These are phyloP conservation scores for Lasiodiplodia sp. DNA, from an alignment of 2,329 filamentous ascomycete genomes.

Conservation along the genomic window DNA sequence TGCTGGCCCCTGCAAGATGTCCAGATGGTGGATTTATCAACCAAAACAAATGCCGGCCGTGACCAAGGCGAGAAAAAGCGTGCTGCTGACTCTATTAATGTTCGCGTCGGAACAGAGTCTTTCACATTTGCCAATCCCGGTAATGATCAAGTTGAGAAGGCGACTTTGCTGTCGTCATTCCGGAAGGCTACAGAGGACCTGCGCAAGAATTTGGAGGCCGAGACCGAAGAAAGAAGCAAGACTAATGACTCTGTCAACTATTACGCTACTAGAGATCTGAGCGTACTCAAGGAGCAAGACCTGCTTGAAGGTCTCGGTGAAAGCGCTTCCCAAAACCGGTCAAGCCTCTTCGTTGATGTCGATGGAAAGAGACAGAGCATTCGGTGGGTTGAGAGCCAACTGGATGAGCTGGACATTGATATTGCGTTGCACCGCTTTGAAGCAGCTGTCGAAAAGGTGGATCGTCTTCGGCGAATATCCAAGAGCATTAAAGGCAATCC, in stretches of 20 bases:
- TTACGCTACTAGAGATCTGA: slow-evolving; percentile 79
- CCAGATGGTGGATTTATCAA: slow-evolving; percentile 86
- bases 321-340: slow-evolving; percentile 72
- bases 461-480: slow-evolving; percentile 82
- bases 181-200: slow-evolving; percentile 92
- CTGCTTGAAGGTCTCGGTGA: slow-evolving; percentile 77
- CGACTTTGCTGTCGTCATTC: slow-evolving; percentile 82
- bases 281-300: slow-evolving; percentile 79
- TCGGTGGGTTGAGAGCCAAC: slow-evolving; percentile 92
- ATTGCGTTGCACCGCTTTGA: slow-evolving; percentile 92
- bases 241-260: slow-evolving; percentile 86
- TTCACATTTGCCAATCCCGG: slow-evolving; percentile 95
- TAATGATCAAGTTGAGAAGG: slow-evolving; percentile 79
- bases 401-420: slow-evolving; percentile 95
- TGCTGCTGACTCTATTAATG: slow-evolving; percentile 73
- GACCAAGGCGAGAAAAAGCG: slow-evolving; percentile 32
- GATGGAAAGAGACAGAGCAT: slow-evolving; percentile 97
- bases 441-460: slow-evolving; percentile 80
- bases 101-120: slow-evolving; percentile 86
- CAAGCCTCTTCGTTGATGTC: slow-evolving; percentile 85
- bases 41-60: slow-evolving; percentile 31
- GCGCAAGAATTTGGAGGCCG: slow-evolving; percentile 81
- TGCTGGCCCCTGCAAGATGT: slow-evolving; percentile 96
- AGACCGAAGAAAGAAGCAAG: slow-evolving; percentile 87
- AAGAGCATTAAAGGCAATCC: slow-evolving; percentile 83